Base-by-base conservation (phyloP, 345 rosid genomes). In the Linum trigynum region DNA sequence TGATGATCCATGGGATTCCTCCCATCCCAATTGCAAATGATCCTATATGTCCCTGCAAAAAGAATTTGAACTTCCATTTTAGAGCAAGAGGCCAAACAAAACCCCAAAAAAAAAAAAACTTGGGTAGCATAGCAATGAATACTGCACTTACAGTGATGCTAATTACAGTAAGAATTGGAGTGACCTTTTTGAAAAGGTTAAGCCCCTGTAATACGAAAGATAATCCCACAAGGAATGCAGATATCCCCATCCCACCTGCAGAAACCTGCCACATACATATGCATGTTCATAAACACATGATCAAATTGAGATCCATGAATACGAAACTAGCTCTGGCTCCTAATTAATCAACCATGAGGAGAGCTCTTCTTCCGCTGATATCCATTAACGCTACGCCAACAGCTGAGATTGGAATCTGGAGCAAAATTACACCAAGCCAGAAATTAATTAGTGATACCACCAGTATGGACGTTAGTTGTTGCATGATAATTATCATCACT, bases 361-460 rank as follows among this genome's bases (percentile, higher is more conserved):
- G 82, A 2, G 85, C 77, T 23, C 83, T 74, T 69, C 86, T 80
- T 43, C 88, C 91, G 63, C 63, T 72, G 68, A 59, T 78, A 65
- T 81, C 90, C 5, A 79, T 72, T 6, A 85, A 68, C 32, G 76
- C 16, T 9, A 79, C 35, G 63, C 76, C 68, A 6, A 69, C 12
- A 65, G 73, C 16, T 11, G 65, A 38, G 23, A 59, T 59, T 17
- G 81, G 73, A 58, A 82, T 55, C 85, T 82, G 79, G 10, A 63
- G n/a, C 37, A 38, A 48, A 58, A 23, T 48, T 23, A 23, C 32
- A 23, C 32, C 32, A 23, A 23, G 32, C 32, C 32, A 23, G 32
- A 23, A 23, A 23, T 23, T 0, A 23, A 23, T 23, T 23, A 23
- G 32, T 23, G 32, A 23, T 23, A 23, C 32, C 32, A 23, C 32